Percentiles rank a stretch among this genome's conserved stretches.
phyloP scores from a whole-genome alignment of 768 basidiomycete species.

The Pleurotus ostreatus region DNA sequence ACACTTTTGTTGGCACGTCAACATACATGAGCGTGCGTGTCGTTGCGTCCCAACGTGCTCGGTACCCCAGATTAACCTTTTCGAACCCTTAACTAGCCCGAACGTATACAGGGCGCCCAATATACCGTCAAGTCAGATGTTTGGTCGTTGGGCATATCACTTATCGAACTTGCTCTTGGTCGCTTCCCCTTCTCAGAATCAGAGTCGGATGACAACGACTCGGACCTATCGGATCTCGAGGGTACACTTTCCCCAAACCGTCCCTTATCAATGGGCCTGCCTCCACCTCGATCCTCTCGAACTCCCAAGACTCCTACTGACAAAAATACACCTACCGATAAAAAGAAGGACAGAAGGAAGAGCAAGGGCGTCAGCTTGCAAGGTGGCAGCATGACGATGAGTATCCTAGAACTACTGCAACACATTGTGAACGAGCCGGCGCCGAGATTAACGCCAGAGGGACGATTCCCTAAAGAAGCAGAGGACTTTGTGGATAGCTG shows the following conservation, averaged over 20 bases:
- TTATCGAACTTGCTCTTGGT: constrained; percentile 95
- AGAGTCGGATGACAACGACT: constrained; percentile 55
- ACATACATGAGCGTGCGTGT: constrained; percentile 97
- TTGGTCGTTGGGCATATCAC: constrained; percentile 95
- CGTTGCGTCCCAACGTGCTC: too few species aligned
- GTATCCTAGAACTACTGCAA: constrained; percentile 92
- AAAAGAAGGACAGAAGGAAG: constrained; percentile 82
- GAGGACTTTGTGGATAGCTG: constrained; percentile 88
- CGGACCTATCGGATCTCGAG: constrained; percentile 77
- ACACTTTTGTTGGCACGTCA: constrained; percentile 98
- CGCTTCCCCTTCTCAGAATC: constrained; percentile 95
- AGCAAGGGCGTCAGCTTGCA: constrained; percentile 90
- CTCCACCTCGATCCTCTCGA: constrained; percentile 20
- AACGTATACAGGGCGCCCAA: constrained; percentile 97
- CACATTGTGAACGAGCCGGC: constrained; percentile 99
- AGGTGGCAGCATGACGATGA: constrained; percentile 97
- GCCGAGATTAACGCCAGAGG: constrained; percentile 75
- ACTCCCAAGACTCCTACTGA: constrained; percentile 22
- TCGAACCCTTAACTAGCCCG: constrained; percentile 57
- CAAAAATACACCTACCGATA: constrained; percentile 40
- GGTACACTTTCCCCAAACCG: constrained; percentile 72
- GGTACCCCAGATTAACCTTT: too few species aligned
- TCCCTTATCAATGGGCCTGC: constrained; percentile 44
- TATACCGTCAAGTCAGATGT: constrained; percentile 99
- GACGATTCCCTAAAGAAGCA: constrained; percentile 64